Evolutionary conservation across 106 monocot genomes (phyloP).

Genomic region (Platanthera zijinensis): DNA sequence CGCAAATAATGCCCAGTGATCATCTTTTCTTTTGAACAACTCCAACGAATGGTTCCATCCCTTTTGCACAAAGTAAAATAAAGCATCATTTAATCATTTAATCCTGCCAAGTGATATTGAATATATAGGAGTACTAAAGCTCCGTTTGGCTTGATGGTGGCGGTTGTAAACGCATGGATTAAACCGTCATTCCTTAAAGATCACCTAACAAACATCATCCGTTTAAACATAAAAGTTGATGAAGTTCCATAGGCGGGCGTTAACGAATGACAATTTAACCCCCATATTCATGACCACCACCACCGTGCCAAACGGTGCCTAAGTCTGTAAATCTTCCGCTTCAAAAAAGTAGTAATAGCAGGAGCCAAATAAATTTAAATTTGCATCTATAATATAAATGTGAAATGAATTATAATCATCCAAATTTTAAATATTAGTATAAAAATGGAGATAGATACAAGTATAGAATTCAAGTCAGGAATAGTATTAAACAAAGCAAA

Average conservation of each 20-base stretch:
- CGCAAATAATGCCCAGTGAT: conserved; percentile 89
- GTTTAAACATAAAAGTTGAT: too few species aligned
- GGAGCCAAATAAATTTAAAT: background rate
- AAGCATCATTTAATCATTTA: background rate
- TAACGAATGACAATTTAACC: too few species aligned
- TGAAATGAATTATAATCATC: background rate
- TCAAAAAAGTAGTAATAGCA: background rate
- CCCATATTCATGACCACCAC: too few species aligned
- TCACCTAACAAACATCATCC: too few species aligned
- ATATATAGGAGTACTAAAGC: background rate
- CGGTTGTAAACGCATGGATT: too few species aligned
- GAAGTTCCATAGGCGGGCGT: too few species aligned
- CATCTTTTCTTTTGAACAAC: conserved; percentile 50
- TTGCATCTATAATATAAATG: background rate
- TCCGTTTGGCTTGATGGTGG: too few species aligned
- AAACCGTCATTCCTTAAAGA: too few species aligned
- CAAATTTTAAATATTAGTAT: background rate
- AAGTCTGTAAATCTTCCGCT: background rate
- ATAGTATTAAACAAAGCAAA: background rate
- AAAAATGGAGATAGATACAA: background rate
- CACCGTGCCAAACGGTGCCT: too few species aligned
- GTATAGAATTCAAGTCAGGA: background rate
- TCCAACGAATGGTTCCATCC: conserved; percentile 89
- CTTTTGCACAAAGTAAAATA: conserved; percentile 23
- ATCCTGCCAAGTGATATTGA: background rate